A percentile compares a stretch with the other conserved stretches of the same genome.
These are phyloP conservation scores for Fomitopsis betulina DNA, from an alignment of 1,284 basidiomycete species.

Conservation along the genomic window DNA sequence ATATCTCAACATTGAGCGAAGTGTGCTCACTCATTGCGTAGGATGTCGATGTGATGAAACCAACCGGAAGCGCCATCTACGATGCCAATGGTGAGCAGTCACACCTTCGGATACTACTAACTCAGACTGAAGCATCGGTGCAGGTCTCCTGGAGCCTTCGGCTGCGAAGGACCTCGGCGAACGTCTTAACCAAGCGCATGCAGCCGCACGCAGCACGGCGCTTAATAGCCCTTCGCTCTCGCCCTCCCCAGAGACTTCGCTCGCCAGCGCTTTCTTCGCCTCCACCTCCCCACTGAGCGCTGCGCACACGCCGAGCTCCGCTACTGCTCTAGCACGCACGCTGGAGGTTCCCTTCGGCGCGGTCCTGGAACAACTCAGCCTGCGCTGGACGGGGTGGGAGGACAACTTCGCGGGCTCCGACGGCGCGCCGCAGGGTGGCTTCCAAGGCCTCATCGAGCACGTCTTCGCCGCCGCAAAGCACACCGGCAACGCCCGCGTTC, in stretches of 20 bases:
- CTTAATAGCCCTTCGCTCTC: neutral
- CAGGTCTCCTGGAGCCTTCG: neutral
- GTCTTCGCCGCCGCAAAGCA: neutral
- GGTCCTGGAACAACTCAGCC: neutral
- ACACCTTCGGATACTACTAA: no score
- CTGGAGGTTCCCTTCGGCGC: neutral
- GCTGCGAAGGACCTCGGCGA: neutral
- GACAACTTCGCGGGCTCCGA: conserved; percentile 1
- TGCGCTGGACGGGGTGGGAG: conserved; percentile 1
- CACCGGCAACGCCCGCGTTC: neutral
- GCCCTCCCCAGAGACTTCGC: neutral
- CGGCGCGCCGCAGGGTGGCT: neutral
- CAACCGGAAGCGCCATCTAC: neutral
- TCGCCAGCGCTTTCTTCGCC: neutral
- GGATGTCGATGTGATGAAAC: neutral
- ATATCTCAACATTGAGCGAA: neutral
- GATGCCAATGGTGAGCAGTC: neutral
- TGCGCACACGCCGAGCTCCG: neutral
- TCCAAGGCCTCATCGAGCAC: neutral
- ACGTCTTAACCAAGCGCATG: neutral
- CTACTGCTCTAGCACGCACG: neutral
- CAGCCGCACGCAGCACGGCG: neutral
- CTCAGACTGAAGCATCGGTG: neutral
- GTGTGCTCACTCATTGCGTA: neutral
- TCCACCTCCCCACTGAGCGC: neutral